These are phyloP conservation scores for Aspergillus ochraceus DNA, from an alignment of 2,329 filamentous ascomycete genomes.

Conservation along the genomic window DNA sequence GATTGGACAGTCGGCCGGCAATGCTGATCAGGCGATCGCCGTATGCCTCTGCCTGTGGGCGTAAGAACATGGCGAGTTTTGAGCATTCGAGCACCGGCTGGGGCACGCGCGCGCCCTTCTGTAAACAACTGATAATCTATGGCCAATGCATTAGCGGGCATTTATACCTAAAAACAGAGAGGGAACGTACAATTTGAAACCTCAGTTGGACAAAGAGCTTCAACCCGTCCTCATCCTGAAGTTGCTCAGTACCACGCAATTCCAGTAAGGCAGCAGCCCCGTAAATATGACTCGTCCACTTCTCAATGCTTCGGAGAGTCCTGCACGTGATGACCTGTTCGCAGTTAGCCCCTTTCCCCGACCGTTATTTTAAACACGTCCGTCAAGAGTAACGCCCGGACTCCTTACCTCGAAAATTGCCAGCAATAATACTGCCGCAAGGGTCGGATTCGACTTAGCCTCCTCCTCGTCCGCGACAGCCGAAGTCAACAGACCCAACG, in stretches of 20 bases:
- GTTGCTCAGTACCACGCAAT: constrained; percentile 38
- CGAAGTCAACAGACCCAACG: constrained; percentile 47
- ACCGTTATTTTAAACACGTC: neutral
- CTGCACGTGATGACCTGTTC: constrained; percentile 41
- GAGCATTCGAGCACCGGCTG: constrained; percentile 33
- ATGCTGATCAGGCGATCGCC: constrained; percentile 31
- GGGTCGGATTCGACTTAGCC: constrained; percentile 44
- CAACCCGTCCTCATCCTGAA: constrained; percentile 48
- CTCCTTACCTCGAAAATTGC: constrained; percentile 60
- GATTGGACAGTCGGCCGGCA: constrained; percentile 30
- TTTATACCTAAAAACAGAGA: neutral
- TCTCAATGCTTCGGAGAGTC: constrained; percentile 48
- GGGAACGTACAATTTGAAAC: constrained; percentile 53
- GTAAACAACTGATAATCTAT: constrained; percentile 39
- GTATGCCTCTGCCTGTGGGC: constrained; percentile 27
- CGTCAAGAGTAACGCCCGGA: neutral
- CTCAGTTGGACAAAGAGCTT: constrained; percentile 57
- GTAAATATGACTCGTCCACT: constrained; percentile 59
- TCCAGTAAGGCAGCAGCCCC: constrained; percentile 61
- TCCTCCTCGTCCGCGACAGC: constrained; percentile 34
- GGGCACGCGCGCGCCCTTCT: constrained; percentile 32
- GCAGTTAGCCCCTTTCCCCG: constrained; percentile 4
- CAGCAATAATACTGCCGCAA: constrained; percentile 58
- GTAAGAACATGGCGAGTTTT: constrained; percentile 29
- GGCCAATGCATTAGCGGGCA: constrained; percentile 1